These are phyloP conservation scores for Huntiella abstrusa DNA, from an alignment of 2,329 filamentous ascomycete genomes.

Conservation along the genomic window DNA sequence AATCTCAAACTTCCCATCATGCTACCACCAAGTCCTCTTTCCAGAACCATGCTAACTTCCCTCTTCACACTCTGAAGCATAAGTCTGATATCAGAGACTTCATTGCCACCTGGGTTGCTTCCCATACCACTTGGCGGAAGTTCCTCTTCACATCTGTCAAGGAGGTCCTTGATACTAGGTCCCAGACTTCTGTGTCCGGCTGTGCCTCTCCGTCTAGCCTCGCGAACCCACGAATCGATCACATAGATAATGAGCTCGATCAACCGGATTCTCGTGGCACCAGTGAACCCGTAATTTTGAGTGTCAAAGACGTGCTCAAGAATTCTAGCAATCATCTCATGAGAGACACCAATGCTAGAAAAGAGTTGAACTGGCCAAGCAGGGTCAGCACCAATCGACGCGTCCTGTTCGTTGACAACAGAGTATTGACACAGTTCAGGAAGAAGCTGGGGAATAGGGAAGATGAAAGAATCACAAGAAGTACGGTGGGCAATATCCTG, in stretches of 20 bases:
- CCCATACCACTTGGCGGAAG: constrained; percentile 22
- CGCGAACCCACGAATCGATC: constrained; percentile 30
- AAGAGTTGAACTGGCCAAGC: constrained; percentile 40
- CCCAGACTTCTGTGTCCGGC: constrained; percentile 20
- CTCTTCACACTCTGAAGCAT: constrained; percentile 25
- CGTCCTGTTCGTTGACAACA: constrained; percentile 37
- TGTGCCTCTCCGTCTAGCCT: constrained; percentile 24
- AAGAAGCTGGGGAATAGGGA: constrained; percentile 41
- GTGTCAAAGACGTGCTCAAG: constrained; percentile 39
- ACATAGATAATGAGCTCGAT: constrained; percentile 35
- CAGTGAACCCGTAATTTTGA: constrained; percentile 40
- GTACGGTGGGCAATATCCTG: constrained; percentile 47
- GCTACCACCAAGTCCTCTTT: constrained; percentile 17
- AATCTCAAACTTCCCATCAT: constrained; percentile 27
- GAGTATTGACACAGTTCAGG: constrained; percentile 45
- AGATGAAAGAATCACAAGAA: constrained; percentile 45
- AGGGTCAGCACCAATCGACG: constrained; percentile 35
- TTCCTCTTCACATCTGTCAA: constrained; percentile 30
- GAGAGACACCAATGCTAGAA: constrained; percentile 34
- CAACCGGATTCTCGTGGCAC: constrained; percentile 28
- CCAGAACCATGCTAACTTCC: constrained; percentile 25
- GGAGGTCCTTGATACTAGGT: constrained; percentile 29
- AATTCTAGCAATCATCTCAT: constrained; percentile 35
- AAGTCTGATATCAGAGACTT: constrained; percentile 25
- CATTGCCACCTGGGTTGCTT: constrained; percentile 26